Conservation (phyloP, 164 flowering plant genomes). For the Piper betle region DNA sequence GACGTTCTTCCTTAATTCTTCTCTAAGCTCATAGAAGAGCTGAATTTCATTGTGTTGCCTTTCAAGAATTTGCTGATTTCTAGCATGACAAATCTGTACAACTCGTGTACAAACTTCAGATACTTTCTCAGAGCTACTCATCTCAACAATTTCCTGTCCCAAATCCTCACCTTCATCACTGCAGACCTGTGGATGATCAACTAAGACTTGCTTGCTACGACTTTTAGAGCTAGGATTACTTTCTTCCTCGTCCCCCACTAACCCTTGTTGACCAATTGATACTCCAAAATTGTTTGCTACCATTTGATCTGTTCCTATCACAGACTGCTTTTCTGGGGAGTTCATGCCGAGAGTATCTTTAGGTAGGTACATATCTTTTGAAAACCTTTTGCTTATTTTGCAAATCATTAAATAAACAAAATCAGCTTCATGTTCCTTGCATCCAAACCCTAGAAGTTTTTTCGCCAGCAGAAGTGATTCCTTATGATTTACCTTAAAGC, state of each 20-base stretch:
- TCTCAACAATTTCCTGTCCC: neutral
- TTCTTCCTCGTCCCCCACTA: slow-evolving; percentile 11
- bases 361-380: neutral
- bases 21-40: slow-evolving; percentile 15
- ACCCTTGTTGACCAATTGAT: neutral
- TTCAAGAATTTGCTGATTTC: slow-evolving; percentile 18
- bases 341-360: neutral
- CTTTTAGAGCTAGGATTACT: neutral
- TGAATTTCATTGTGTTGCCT: slow-evolving; percentile 28
- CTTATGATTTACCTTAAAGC: slow-evolving; percentile 33
- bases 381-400: slow-evolving; percentile 24
- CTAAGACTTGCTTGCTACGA: neutral
- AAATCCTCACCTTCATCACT: neutral
- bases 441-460: slow-evolving; percentile 35
- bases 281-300: slow-evolving; percentile 3
- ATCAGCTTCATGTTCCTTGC: slow-evolving; percentile 47
- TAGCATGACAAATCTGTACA: slow-evolving; percentile 21
- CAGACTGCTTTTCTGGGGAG: slow-evolving; percentile 5
- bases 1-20: slow-evolving; percentile 23
- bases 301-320: slow-evolving; percentile 2
- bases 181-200: slow-evolving; percentile 7
- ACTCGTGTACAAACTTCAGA: slow-evolving; percentile 11
- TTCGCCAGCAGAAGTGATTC: slow-evolving; percentile 49
- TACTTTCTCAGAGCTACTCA: slow-evolving; percentile 6
- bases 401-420: slow-evolving; percentile 31